Conservation (phyloP, 768 basidiomycete genomes). For the Boletellus sp. region DNA sequence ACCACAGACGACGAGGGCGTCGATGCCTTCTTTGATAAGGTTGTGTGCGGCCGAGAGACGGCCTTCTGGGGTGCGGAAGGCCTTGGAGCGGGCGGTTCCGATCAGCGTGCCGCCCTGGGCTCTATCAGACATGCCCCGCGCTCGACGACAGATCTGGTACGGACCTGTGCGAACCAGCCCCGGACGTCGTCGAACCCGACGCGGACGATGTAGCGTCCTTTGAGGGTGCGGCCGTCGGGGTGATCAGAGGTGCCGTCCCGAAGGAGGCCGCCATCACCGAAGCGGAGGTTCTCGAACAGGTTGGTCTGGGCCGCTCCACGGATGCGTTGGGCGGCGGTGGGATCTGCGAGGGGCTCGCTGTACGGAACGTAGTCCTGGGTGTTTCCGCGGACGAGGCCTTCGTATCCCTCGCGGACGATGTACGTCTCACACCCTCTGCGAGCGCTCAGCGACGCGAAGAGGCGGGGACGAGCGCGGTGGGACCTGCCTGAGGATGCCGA, state of each 20-base stretch:
- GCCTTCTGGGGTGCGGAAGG: constrained; percentile 86
- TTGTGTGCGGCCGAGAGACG: constrained; percentile 86
- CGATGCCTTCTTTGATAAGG: constrained; percentile 94
- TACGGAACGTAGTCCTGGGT: constrained; percentile 32
- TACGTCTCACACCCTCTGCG: constrained; percentile 86
- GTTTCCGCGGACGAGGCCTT: constrained; percentile 93
- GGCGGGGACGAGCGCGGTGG: background rate
- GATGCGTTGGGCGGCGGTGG: constrained; percentile 13
- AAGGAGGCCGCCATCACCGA: constrained; percentile 75
- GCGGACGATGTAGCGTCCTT: constrained; percentile 88
- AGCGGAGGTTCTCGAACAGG: constrained; percentile 72
- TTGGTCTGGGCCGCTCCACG: constrained; percentile 27
- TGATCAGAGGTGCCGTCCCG: constrained; percentile 81
- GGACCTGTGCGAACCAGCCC: constrained; percentile 87
- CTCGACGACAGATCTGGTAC: constrained; percentile 15
- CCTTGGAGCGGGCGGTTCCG: constrained; percentile 83
- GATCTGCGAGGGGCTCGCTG: constrained; percentile 30
- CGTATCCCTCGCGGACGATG: constrained; percentile 97
- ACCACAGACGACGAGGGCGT: constrained; percentile 94
- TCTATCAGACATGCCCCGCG: background rate
- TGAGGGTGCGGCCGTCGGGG: constrained; percentile 64
- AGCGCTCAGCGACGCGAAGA: background rate
- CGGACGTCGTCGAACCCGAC: constrained; percentile 99
- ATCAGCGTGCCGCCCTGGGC: constrained; percentile 88
- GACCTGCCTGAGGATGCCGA: constrained; percentile 82